phyloP scores from a whole-genome alignment of 2,329 filamentous ascomycete genomes.

The Tolypocladium tropicale region DNA sequence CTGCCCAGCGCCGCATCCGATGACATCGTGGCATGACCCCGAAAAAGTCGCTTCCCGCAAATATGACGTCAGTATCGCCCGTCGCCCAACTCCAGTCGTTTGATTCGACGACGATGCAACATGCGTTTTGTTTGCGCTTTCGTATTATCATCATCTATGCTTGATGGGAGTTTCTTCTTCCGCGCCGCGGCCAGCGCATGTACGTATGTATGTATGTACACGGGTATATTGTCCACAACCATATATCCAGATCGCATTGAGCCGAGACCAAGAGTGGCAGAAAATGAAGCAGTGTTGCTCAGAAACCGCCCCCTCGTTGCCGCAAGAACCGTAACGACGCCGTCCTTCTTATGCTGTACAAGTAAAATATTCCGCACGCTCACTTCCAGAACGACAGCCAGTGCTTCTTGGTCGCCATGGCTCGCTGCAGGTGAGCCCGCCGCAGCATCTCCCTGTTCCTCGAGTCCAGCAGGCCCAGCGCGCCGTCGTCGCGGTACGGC shows the following conservation, averaged over 20 bases:
- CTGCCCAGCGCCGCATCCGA: neutral
- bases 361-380: neutral
- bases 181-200: neutral
- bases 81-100: neutral
- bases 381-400: slow-evolving; percentile 10
- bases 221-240: neutral
- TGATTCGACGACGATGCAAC: too few relatives aligned
- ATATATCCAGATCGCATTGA: neutral
- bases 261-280: neutral
- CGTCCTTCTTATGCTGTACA: neutral
- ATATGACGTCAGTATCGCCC: neutral
- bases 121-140: neutral
- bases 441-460: slow-evolving; percentile 44
- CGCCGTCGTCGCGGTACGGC: slow-evolving; percentile 37
- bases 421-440: slow-evolving; percentile 40
- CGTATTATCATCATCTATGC: too few relatives aligned
- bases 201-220: neutral
- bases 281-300: neutral
- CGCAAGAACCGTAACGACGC: neutral
- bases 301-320: too few relatives aligned
- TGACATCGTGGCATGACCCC: neutral
- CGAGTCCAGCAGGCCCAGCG: slow-evolving; percentile 40
- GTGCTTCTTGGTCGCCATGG: slow-evolving; percentile 21
- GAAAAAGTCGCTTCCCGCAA: neutral
- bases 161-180: neutral